These are phyloP conservation scores for Pseudogymnoascus sp. DNA, from an alignment of 2,329 filamentous ascomycete genomes.

Conservation along the genomic window DNA sequence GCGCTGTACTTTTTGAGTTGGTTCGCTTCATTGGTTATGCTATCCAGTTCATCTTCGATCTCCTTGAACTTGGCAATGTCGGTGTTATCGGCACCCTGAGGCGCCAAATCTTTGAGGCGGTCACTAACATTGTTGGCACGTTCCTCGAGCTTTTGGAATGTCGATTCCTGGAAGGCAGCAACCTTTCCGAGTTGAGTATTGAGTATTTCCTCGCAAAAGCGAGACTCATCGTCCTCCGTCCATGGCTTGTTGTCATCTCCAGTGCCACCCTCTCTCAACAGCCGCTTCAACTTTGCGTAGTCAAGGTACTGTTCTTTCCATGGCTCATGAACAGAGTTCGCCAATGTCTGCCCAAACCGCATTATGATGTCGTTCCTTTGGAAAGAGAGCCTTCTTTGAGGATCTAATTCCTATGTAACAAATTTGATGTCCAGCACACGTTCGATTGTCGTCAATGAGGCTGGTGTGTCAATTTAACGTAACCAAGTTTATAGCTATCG, in stretches of 20 bases:
- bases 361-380: constrained; percentile 42
- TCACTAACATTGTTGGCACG: constrained; percentile 52
- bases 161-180: constrained; percentile 76
- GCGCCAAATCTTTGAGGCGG: constrained; percentile 72
- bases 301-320: constrained; percentile 96
- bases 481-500: neutral
- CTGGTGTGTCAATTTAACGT: neutral
- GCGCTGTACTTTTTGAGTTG: constrained; percentile 92
- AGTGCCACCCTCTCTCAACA: constrained; percentile 69
- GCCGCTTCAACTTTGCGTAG: constrained; percentile 84
- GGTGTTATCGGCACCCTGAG: constrained; percentile 44
- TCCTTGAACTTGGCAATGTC: constrained; percentile 54
- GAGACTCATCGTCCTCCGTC: constrained; percentile 90
- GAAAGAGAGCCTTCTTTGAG: neutral
- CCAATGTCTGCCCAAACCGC: constrained; percentile 89
- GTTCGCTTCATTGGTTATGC: constrained; percentile 82
- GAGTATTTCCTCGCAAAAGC: constrained; percentile 90
- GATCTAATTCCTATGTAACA: neutral
- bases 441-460: neutral
- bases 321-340: constrained; percentile 69
- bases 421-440: neutral
- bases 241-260: constrained; percentile 57
- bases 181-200: constrained; percentile 95
- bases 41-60: constrained; percentile 73
- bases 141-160: constrained; percentile 52